A percentile compares a stretch with the other conserved stretches of the same genome.
Evolutionary conservation across 495 filamentous ascomycete genomes (phyloP).

Genomic region (Pyrenopolyporus hunteri): DNA sequence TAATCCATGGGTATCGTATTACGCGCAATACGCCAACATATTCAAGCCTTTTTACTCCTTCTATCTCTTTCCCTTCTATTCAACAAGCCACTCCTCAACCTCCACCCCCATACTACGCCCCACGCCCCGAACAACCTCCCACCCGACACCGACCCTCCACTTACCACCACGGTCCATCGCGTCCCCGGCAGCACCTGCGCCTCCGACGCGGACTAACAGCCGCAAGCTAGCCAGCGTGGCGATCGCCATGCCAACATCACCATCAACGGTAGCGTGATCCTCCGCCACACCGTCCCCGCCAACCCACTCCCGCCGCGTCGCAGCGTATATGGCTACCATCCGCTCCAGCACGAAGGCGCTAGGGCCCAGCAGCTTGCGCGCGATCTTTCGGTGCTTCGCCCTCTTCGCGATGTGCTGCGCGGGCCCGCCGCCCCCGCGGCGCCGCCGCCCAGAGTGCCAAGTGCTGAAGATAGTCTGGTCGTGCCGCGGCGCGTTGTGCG

Average conservation of each 20-base stretch:
- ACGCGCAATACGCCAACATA: neutral
- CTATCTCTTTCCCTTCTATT: conserved; percentile 43
- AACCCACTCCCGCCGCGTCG: conserved; percentile 73
- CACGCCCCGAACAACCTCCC: conserved; percentile 70
- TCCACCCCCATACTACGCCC: conserved; percentile 74
- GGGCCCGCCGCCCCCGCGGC: conserved; percentile 44
- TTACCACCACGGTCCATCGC: conserved; percentile 67
- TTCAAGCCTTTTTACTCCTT: neutral
- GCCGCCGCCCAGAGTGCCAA: conserved; percentile 61
- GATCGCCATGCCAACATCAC: conserved; percentile 73
- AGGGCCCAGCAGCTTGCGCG: conserved; percentile 71
- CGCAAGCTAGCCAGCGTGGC: conserved; percentile 81
- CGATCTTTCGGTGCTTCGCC: conserved; percentile 70
- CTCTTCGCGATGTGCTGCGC: conserved; percentile 43
- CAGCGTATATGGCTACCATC: conserved; percentile 83
- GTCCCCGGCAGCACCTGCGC: conserved; percentile 51
- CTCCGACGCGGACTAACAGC: conserved; percentile 66
- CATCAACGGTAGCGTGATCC: conserved; percentile 48
- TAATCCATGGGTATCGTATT: neutral
- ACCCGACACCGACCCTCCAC: conserved; percentile 77
- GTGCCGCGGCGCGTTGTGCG: conserved; percentile 78
- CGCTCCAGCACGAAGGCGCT: conserved; percentile 87
- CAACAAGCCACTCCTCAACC: conserved; percentile 72
- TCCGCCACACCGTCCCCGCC: conserved; percentile 39
- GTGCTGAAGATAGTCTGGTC: conserved; percentile 89